Evolutionary conservation across 2,329 filamentous ascomycete genomes (phyloP).

Genomic region (Xylariaceae sp.): DNA sequence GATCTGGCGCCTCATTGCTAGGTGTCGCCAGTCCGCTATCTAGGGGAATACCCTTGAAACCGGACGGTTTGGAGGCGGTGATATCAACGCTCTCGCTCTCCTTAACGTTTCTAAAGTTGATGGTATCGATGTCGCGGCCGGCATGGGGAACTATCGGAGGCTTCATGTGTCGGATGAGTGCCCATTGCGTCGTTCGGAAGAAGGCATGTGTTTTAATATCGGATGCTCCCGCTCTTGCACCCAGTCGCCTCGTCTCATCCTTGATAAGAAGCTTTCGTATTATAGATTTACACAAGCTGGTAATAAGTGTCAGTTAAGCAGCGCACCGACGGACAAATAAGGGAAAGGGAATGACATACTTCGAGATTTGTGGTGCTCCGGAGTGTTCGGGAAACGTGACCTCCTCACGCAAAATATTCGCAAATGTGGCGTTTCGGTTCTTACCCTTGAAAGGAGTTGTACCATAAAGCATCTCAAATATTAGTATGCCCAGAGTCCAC

Average conservation of each 20-base stretch:
- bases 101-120: constrained; percentile 98
- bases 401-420: constrained; percentile 92
- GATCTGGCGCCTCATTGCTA: constrained; percentile 74
- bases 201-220: constrained; percentile 96
- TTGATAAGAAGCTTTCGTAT: constrained; percentile 97
- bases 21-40: constrained; percentile 83
- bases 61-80: constrained; percentile 47
- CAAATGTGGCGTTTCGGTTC: constrained; percentile 96
- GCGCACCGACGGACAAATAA: not conserved
- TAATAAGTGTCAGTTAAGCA: constrained; percentile 8
- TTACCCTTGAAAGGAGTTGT: constrained; percentile 99
- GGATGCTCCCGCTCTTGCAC: constrained; percentile 88
- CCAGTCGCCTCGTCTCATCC: constrained; percentile 88
- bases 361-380: constrained; percentile 78
- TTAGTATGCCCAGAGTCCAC: constrained; percentile 96
- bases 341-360: constrained; percentile 53
- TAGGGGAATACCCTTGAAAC: constrained; percentile 72
- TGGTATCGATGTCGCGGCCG: constrained; percentile 82
- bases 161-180: constrained; percentile 93
- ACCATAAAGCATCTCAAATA: constrained; percentile 98
- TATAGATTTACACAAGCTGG: constrained; percentile 87
- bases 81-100: constrained; percentile 94
- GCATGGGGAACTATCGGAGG: constrained; percentile 93
- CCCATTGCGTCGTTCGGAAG: constrained; percentile 95
- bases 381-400: constrained; percentile 91